Evolutionary conservation across 306 rosid genomes (phyloP), one percentile per base, ranked within the genome.

Genomic region (Lablab purpureus): DNA sequence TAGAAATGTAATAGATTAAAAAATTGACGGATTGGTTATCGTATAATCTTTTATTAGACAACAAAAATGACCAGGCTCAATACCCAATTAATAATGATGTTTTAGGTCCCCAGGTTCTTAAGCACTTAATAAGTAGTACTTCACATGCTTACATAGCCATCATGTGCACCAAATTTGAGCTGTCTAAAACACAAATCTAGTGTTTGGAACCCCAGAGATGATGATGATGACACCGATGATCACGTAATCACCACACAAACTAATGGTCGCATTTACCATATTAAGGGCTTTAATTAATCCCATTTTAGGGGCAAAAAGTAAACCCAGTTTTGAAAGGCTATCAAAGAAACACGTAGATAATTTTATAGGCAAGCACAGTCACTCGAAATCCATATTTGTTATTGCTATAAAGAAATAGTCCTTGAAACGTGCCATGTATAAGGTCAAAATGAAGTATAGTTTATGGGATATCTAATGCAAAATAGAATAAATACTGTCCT

Each of bases 391-490:
- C 18, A 19, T 34, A 22, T 8, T 5, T 17, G 36, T n/a, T 0
- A 36, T 80, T 64, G 74, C 64, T 50, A 52, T 34, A 36, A 64
- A 27, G 22, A 49, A 50, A 34, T 34, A 37, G 52, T 12, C 17
- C 14, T 64, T 6, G 30, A 28, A 3, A 63, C 5, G 17, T 12
- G 28, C 10, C 19, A 19, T 30, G 21, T 70, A 27, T 36, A 18
- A 36, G 71, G 32, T 40, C n/a, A 37, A 19, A 66, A 66, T 40
- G 17, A 15, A 25, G 59, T 15, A 46, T 4, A 45, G 11, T 47
- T 69, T 58, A 47, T 47, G 14, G 25, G 17, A 70, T 28, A 70
- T 17, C 5, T 10, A 47, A 17, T 43, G n/a, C 25, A 46, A 7
- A 7, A 46, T 69, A 4, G 17, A 47, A 62, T 27, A n/a, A 47